phyloP scores from a whole-genome alignment of 2,329 filamentous ascomycete species.

The Trematosphaeria pertusa region DNA sequence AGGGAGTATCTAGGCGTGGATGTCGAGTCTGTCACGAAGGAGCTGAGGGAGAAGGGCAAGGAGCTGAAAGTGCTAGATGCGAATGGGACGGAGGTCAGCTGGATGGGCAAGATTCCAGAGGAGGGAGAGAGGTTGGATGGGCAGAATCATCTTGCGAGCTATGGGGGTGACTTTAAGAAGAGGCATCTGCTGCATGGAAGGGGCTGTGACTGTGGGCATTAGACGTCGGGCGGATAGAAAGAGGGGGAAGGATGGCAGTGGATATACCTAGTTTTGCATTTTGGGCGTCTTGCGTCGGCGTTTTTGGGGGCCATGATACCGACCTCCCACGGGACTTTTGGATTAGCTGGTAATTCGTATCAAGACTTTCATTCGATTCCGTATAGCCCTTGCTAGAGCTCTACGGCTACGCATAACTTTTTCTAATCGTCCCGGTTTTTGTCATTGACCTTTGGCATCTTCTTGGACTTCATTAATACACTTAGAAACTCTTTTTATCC shows the following conservation, averaged over 20 bases:
- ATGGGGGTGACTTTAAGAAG: conserved; percentile 47
- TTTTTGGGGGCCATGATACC: too few species aligned
- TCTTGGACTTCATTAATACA: too few species aligned
- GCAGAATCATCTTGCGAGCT: conserved; percentile 53
- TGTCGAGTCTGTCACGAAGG: conserved; percentile 76
- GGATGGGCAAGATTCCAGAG: conserved; percentile 53
- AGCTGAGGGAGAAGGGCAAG: conserved; percentile 67
- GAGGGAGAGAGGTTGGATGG: conserved; percentile 54
- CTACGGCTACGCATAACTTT: too few species aligned
- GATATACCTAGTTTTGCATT: not conserved
- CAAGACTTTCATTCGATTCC: too few species aligned
- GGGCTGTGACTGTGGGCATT: conserved; percentile 41
- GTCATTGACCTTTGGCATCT: too few species aligned
- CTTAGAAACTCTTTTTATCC: too few species aligned
- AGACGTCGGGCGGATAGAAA: too few species aligned
- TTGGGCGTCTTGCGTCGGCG: conserved; percentile 2
- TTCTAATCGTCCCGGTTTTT: too few species aligned
- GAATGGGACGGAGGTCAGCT: conserved; percentile 42
- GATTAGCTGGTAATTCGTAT: too few species aligned
- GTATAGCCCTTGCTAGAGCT: too few species aligned
- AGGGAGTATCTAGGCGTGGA: conserved; percentile 80
- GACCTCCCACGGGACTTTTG: too few species aligned
- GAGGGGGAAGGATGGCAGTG: too few species aligned
- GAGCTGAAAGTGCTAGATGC: conserved; percentile 37
- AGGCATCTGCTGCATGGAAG: conserved; percentile 34